A percentile compares a stretch with the other conserved stretches of the same genome.
phyloP scores from a whole-genome alignment of 805 yeast species.

The Kodamaea laetipori region DNA sequence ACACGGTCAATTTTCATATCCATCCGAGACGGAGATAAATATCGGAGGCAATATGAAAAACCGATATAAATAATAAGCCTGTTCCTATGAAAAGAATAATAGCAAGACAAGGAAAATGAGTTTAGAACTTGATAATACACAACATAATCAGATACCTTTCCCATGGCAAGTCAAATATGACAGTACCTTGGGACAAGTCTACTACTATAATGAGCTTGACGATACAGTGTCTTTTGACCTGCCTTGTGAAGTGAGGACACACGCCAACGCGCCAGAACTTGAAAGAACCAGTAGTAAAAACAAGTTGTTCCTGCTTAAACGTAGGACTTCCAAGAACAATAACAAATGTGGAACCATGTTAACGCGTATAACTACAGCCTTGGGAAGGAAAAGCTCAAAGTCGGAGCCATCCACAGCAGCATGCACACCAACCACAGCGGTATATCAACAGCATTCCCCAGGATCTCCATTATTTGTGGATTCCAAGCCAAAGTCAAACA shows the following conservation, averaged over 20 bases:
- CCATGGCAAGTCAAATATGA: conserved; percentile 18
- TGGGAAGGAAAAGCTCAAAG: conserved; percentile 1
- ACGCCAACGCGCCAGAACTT: not conserved
- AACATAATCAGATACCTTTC: not conserved
- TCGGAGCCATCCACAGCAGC: conserved; percentile 1
- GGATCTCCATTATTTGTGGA: not conserved
- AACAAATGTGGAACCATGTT: conserved; percentile 7
- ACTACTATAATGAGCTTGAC: conserved; percentile 17
- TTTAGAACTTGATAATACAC: not conserved
- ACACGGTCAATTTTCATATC: no score
- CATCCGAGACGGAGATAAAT: no score
- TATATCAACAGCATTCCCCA: conserved; percentile 2
- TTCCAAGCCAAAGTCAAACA: not conserved
- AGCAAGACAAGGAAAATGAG: no score
- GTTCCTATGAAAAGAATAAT: no score
- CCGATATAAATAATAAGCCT: no score
- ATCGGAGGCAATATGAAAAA: no score
- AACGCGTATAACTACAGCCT: conserved; percentile 5
- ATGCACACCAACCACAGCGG: not conserved
- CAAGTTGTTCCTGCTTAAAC: conserved; percentile 7
- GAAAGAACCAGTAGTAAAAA: not conserved
- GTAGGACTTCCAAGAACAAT: conserved; percentile 1
- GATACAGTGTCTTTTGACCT: conserved; percentile 16
- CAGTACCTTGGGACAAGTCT: conserved; percentile 16
- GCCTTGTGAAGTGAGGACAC: conserved; percentile 18